Percentiles rank a stretch among this genome's conserved stretches.
These are phyloP conservation scores for Clitopilus passeckerianus DNA, from an alignment of 768 basidiomycete genomes.

Conservation along the genomic window DNA sequence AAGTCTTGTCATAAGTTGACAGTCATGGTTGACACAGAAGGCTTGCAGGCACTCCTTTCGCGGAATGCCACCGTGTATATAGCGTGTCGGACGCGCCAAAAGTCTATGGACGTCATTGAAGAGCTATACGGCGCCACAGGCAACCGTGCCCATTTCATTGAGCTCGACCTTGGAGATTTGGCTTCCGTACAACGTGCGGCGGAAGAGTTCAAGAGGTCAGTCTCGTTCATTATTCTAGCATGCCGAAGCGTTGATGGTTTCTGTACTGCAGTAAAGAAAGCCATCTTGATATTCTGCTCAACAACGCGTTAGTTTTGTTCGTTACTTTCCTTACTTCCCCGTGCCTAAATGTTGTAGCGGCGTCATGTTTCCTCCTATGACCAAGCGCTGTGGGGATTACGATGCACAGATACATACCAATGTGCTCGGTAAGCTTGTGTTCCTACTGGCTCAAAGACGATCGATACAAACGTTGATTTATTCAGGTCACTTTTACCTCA, in stretches of 20 bases:
- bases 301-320: constrained; percentile 38
- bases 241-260: not conserved
- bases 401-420: constrained; percentile 31
- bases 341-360: constrained; percentile 10
- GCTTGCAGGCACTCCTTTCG: constrained; percentile 4
- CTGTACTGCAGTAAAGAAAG: constrained; percentile 29
- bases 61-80: constrained; percentile 13
- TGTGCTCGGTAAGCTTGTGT: constrained; percentile 21
- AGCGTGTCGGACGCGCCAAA: constrained; percentile 13
- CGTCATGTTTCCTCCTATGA: constrained; percentile 18
- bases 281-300: constrained; percentile 38
- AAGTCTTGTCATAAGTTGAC: not conserved
- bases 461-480: constrained; percentile 3
- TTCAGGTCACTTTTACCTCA: constrained; percentile 58
- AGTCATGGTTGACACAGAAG: not conserved
- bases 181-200: constrained; percentile 16
- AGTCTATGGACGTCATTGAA: constrained; percentile 12
- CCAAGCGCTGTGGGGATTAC: constrained; percentile 18
- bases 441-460: constrained; percentile 4
- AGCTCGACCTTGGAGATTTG: constrained; percentile 23
- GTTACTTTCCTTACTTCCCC: not conserved
- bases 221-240: not conserved
- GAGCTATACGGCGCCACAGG: constrained; percentile 14
- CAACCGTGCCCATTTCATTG: constrained; percentile 15
- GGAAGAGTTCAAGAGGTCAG: constrained; percentile 14